Evolutionary conservation across 208 protist species (phyloP).

Genomic region (Crithidia expoeki): DNA sequence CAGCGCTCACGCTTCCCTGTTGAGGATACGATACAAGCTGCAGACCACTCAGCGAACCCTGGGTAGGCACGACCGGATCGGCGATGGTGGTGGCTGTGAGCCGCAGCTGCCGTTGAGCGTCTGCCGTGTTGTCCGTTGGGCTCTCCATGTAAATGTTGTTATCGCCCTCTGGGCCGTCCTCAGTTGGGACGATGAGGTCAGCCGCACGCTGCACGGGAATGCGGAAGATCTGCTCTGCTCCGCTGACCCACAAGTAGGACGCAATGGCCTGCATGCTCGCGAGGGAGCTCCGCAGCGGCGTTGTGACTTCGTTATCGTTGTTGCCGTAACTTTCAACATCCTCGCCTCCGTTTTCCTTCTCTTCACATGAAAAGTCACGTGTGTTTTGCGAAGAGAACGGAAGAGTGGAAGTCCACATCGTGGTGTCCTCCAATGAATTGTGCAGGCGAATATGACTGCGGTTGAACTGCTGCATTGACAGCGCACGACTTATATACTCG

Average conservation of each 20-base stretch:
- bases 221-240: conserved; percentile 20
- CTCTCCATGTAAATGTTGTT: not conserved
- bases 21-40: conserved; percentile 12
- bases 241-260: conserved; percentile 30
- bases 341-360: not conserved
- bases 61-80: conserved; percentile 2
- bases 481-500: conserved; percentile 18
- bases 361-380: not conserved
- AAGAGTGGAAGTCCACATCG: conserved; percentile 22
- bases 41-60: not conserved
- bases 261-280: conserved; percentile 17
- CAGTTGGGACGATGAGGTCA: too few relatives aligned
- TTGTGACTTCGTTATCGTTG: not conserved
- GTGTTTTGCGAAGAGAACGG: not conserved
- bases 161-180: not conserved
- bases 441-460: conserved; percentile 25
- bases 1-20: not conserved
- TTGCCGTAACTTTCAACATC: not conserved
- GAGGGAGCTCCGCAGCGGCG: not conserved
- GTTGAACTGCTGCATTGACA: conserved; percentile 26
- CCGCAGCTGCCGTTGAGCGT: not conserved
- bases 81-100: conserved; percentile 12
- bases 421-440: conserved; percentile 17
- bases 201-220: conserved; percentile 18
- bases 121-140: not conserved